A percentile compares a stretch with the other conserved stretches of the same genome.
These are phyloP conservation scores for Conticribra guillardii DNA, from an alignment of 108 stramenopile species.

Conservation along the genomic window DNA sequence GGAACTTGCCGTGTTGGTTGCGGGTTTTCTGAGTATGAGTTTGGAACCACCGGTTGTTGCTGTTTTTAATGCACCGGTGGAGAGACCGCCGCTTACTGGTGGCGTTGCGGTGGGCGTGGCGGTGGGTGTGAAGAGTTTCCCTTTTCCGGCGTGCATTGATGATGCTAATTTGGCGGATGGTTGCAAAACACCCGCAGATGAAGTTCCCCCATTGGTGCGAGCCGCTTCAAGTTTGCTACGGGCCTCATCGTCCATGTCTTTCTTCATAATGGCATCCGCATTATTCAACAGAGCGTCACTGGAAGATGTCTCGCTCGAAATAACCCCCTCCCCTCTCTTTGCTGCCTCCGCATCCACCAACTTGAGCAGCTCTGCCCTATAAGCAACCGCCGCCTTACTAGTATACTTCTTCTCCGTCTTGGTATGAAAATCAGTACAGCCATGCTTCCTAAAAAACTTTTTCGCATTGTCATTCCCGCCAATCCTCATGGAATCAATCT, in stretches of 20 bases:
- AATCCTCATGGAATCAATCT: constrained; percentile 91
- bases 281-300: constrained; percentile 58
- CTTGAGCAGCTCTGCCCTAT: constrained; percentile 76
- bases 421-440: constrained; percentile 75
- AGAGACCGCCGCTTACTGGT: constrained; percentile 56
- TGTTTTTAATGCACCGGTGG: constrained; percentile 3
- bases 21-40: constrained; percentile 71
- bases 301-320: constrained; percentile 14
- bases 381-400: constrained; percentile 75
- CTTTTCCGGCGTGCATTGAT: constrained; percentile 59
- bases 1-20: constrained; percentile 38
- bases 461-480: constrained; percentile 89
- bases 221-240: constrained; percentile 48
- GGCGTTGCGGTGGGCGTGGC: constrained; percentile 69
- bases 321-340: constrained; percentile 70
- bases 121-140: constrained; percentile 57
- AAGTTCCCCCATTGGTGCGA: constrained; percentile 25
- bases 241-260: constrained; percentile 59
- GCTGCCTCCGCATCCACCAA: constrained; percentile 73
- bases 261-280: constrained; percentile 58
- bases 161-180: constrained; percentile 78
- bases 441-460: constrained; percentile 85
- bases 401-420: constrained; percentile 91
- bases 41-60: constrained; percentile 27
- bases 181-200: constrained; percentile 50